These are phyloP conservation scores for Ephemerocybe angulata DNA, from an alignment of 768 basidiomycete species.

Conservation along the genomic window DNA sequence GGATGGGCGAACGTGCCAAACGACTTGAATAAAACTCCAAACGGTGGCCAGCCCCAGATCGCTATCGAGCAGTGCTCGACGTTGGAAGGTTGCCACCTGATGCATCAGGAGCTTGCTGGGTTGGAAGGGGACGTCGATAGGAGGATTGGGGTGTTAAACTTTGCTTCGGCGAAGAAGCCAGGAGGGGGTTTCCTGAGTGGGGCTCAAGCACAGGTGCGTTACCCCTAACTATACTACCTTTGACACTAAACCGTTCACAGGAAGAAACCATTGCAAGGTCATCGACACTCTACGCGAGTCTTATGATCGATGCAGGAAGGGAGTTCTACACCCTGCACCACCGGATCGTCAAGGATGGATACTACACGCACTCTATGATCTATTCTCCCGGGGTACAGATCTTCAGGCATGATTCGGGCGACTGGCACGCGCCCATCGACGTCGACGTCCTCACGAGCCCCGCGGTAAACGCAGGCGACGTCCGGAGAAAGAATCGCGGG, in stretches of 20 bases:
- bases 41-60: too few relatives aligned
- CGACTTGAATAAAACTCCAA: too few relatives aligned
- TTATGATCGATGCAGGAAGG: conserved; percentile 48
- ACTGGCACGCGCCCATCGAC: conserved; percentile 50
- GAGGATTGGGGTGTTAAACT: conserved; percentile 61
- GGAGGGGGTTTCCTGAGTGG: conserved; percentile 69
- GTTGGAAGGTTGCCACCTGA: conserved; percentile 43
- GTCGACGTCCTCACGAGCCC: conserved; percentile 63
- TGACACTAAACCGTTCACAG: conserved; percentile 30
- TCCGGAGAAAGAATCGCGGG: conserved; percentile 20
- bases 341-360: conserved; percentile 45
- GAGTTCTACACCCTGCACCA: conserved; percentile 57
- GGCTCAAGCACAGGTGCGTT: conserved; percentile 42
- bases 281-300: conserved; percentile 60
- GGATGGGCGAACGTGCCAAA: conserved; percentile 39
- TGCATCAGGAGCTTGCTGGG: conserved; percentile 11
- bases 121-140: background rate
- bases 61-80: conserved; percentile 48
- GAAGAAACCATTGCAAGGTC: conserved; percentile 75
- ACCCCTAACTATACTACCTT: background rate
- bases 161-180: conserved; percentile 65
- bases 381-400: conserved; percentile 59
- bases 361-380: conserved; percentile 69
- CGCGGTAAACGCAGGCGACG: conserved; percentile 61
- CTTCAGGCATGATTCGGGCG: conserved; percentile 56